Percentiles rank a stretch among this genome's conserved stretches.
Conservation (phyloP, 2,329 filamentous ascomycete genomes). For the Trichoderma sp. region DNA sequence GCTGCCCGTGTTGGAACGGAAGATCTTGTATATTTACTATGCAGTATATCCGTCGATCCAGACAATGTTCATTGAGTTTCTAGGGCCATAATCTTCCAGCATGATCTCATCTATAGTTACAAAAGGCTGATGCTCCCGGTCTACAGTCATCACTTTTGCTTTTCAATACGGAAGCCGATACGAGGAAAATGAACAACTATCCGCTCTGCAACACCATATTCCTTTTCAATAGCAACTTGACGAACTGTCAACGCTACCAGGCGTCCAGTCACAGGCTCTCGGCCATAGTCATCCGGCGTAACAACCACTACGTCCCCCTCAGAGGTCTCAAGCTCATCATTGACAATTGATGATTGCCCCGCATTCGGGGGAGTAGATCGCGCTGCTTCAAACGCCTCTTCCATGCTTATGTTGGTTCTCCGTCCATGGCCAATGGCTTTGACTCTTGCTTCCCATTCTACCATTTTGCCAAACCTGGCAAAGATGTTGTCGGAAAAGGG, state of each 20-base stretch:
- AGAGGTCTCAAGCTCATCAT: background rate
- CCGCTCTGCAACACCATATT: background rate
- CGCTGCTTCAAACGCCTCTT: background rate
- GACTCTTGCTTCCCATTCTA: background rate
- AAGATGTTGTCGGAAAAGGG: background rate
- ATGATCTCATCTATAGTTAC: too few relatives aligned
- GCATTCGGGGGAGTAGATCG: background rate
- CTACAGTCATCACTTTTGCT: background rate
- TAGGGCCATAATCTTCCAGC: too few relatives aligned
- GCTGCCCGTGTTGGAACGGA: too few relatives aligned
- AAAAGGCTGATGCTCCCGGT: background rate
- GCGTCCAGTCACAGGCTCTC: background rate
- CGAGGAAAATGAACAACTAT: background rate
- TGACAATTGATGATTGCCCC: background rate
- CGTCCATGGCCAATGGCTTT: background rate
- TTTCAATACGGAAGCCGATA: background rate
- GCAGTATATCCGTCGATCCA: too few relatives aligned
- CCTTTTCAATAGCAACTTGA: background rate
- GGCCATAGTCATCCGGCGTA: background rate
- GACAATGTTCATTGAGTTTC: too few relatives aligned
- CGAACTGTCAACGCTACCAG: background rate
- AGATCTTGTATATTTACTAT: too few relatives aligned
- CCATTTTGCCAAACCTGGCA: background rate
- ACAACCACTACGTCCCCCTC: background rate
- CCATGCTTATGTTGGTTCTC: background rate